A percentile compares a stretch with the other conserved stretches of the same genome.
These are phyloP conservation scores for Cylindrotheca closterium DNA, from an alignment of 108 stramenopile genomes.

Conservation along the genomic window DNA sequence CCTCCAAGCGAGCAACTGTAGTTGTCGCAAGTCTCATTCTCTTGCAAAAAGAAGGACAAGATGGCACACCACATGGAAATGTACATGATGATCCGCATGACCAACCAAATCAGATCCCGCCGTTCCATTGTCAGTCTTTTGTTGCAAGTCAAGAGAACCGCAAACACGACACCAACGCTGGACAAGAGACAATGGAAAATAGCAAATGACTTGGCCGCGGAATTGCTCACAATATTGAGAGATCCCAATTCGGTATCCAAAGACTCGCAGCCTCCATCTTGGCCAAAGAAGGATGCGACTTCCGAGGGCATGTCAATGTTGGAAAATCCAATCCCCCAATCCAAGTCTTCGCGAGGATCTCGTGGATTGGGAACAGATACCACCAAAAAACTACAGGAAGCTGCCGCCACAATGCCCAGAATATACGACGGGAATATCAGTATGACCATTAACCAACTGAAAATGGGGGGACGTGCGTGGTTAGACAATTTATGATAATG, in stretches of 20 bases:
- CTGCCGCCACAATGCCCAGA: neutral
- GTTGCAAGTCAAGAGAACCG: neutral
- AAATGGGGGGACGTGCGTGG: too few relatives aligned
- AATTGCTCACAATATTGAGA: neutral
- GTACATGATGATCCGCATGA: neutral
- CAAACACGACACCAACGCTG: neutral
- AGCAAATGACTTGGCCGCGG: neutral
- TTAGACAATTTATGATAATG: too few relatives aligned
- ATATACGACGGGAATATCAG: neutral
- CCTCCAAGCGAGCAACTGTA: neutral
- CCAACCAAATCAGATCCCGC: neutral
- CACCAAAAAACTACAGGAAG: neutral
- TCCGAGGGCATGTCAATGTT: neutral
- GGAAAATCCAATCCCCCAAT: neutral
- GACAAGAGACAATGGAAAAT: neutral
- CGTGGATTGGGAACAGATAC: neutral
- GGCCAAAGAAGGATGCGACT: neutral
- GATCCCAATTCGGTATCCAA: neutral
- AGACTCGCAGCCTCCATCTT: neutral
- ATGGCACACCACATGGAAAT: neutral
- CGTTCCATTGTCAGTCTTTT: neutral
- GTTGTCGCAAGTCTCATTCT: neutral
- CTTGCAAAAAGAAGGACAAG: neutral
- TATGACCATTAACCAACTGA: neutral
- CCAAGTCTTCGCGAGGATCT: neutral